Percentiles rank a stretch among this genome's conserved stretches.
Conservation (phyloP, 2,329 filamentous ascomycete species). For the Westerdykella aurantiaca region DNA sequence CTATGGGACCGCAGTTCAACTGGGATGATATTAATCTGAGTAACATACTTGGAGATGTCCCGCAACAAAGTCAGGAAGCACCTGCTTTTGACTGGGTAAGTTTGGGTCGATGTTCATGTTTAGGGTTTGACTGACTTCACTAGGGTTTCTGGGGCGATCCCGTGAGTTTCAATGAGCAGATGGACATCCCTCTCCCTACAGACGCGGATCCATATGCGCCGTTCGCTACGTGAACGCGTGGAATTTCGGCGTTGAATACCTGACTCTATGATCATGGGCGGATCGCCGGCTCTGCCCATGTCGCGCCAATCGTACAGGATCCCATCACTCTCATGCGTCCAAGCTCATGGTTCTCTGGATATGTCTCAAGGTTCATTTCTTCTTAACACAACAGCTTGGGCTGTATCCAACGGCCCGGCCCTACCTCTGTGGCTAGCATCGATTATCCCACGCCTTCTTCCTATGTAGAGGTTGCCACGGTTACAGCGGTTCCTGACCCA, state of each 20-base stretch:
- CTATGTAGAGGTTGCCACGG: too few relatives aligned
- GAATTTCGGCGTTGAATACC: background rate
- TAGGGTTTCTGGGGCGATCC: constrained; percentile 37
- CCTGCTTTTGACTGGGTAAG: constrained; percentile 37
- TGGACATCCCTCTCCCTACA: background rate
- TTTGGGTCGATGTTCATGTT: background rate
- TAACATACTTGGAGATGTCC: constrained; percentile 26
- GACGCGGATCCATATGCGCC: background rate
- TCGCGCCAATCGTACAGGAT: too few relatives aligned
- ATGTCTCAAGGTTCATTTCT: too few relatives aligned
- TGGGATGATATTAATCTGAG: constrained; percentile 34
- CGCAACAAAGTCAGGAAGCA: constrained; percentile 17
- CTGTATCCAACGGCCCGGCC: too few relatives aligned
- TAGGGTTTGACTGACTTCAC: constrained; percentile 7
- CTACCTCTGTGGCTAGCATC: too few relatives aligned
- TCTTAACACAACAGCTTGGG: too few relatives aligned
- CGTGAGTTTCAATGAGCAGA: constrained; percentile 29
- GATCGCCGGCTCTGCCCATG: too few relatives aligned
- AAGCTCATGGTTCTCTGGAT: too few relatives aligned
- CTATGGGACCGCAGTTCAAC: constrained; percentile 7
- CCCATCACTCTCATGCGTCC: too few relatives aligned
- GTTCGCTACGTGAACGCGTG: background rate
- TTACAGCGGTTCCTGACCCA: too few relatives aligned
- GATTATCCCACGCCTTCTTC: too few relatives aligned
- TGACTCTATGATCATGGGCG: too few relatives aligned